Evolutionary conservation across 2,329 filamentous ascomycete species (phyloP), one percentile per base, ranked within the genome.

Genomic region (Diaporthe velutina): DNA sequence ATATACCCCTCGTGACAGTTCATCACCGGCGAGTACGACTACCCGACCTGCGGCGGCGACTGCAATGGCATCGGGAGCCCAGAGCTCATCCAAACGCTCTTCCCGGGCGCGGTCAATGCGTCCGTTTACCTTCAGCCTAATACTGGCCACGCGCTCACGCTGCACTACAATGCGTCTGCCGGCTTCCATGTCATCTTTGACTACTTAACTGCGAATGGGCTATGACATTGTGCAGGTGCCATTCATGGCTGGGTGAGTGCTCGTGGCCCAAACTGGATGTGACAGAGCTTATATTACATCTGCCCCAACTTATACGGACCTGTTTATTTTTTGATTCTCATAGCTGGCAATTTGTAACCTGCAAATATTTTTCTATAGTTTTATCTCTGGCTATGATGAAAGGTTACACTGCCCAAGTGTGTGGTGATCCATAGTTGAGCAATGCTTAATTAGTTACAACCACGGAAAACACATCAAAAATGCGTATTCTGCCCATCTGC

Each of bases 111-210:
- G 10, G 75, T 75, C 42, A 78, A 77, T 25, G 77, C 82, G 42
- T 75, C 79, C 38, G 74, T 76, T 28, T 78, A 80, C 52, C 76
- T 84, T 3, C 82, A 83, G 76, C 83, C 83, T 7, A 80, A 83
- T 64, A 83, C 82, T 10, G 83, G 83, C 3, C 84, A 85, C 77
- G 82, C 78, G 17, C 78, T 84, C 28, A 79, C 82, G 12, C 76
- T 84, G 50, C 80, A 82, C 66, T 80, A 80, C 35, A 85, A 84
- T 77, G 82, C 82, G 33, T 81, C 80, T 22, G 80, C 80, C n/a
- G 82, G 81, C 9, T 82, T 77, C 73, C 71, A 80, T 45, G 75
- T 80, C 61, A 79, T 76, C 8, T 80, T 80, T 45, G 78, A 78
- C 57, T 80, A 79, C 73, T 64, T 75, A 67, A 61, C n/a, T 30